These are phyloP conservation scores for Psilocybe cyanescens DNA, from an alignment of 768 basidiomycete species.

Conservation along the genomic window DNA sequence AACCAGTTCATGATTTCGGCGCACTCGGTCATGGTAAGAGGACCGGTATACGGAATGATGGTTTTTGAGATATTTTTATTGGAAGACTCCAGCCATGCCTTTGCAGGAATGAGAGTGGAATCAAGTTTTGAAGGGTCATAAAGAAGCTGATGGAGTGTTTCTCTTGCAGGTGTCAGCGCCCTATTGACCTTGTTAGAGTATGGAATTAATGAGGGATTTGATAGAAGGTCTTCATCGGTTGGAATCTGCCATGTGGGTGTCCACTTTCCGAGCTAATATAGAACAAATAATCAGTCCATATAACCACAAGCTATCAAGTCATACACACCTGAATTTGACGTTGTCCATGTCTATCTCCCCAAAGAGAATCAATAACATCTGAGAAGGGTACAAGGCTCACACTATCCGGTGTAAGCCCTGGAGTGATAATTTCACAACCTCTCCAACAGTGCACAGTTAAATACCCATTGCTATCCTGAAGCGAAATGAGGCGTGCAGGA, in stretches of 20 bases:
- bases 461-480: too few relatives aligned
- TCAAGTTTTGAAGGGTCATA: constrained; percentile 7
- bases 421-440: too few relatives aligned
- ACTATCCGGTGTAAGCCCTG: neutral
- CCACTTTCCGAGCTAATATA: constrained; percentile 27
- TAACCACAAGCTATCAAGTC: neutral
- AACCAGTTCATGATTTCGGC: constrained; percentile 30
- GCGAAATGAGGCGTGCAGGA: too few relatives aligned
- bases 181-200: constrained; percentile 19
- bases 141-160: constrained; percentile 12
- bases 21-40: constrained; percentile 18
- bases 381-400: constrained; percentile 2
- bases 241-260: constrained; percentile 19
- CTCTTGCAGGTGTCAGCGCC: constrained; percentile 12
- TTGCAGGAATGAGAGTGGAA: constrained; percentile 15
- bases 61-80: constrained; percentile 8
- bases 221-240: constrained; percentile 22
- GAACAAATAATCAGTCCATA: neutral
- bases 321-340: constrained; percentile 16
- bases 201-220: constrained; percentile 20
- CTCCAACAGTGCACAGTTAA: too few relatives aligned
- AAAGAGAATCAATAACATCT: constrained; percentile 22
- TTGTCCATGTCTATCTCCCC: constrained; percentile 12
- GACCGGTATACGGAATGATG: constrained; percentile 19
- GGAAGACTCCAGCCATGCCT: constrained; percentile 17